phyloP scores from a whole-genome alignment of 805 yeast species.

The Suhomyces prunicola region DNA sequence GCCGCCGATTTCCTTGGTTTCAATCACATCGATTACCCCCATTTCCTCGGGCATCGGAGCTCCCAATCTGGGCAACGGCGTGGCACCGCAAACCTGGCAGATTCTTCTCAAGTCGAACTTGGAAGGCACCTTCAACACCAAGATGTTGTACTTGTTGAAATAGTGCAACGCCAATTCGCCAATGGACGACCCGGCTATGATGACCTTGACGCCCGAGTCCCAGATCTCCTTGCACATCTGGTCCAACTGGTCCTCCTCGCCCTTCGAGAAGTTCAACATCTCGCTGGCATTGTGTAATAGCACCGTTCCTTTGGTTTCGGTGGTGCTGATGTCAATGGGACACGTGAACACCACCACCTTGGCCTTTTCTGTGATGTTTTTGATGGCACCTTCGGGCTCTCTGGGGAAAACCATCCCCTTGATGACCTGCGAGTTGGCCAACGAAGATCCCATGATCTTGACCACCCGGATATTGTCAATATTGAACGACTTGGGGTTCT shows the following conservation, averaged over 20 bases:
- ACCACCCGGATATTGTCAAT: slow-evolving; percentile 94
- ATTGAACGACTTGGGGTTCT: slow-evolving; percentile 65
- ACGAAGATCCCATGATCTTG: slow-evolving; percentile 89
- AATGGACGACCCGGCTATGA: slow-evolving; percentile 90
- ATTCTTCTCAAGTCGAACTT: slow-evolving; percentile 93
- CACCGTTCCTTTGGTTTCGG: slow-evolving; percentile 99
- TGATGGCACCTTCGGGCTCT: slow-evolving; percentile 91
- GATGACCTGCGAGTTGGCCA: slow-evolving; percentile 70
- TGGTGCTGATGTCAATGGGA: slow-evolving; percentile 90
- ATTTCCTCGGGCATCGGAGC: slow-evolving; percentile 94
- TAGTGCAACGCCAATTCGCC: slow-evolving; percentile 94
- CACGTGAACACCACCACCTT: slow-evolving; percentile 92
- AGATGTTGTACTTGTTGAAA: slow-evolving; percentile 77
- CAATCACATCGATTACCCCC: slow-evolving; percentile 84
- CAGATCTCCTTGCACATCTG: slow-evolving; percentile 75
- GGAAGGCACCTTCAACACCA: slow-evolving; percentile 86
- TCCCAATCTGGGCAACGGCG: slow-evolving; percentile 90
- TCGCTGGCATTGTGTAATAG: slow-evolving; percentile 93
- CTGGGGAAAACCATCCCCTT: slow-evolving; percentile 98
- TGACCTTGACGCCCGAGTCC: slow-evolving; percentile 82
- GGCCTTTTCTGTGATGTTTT: slow-evolving; percentile 55
- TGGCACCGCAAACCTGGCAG: slow-evolving; percentile 95
- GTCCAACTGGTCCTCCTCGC: slow-evolving; percentile 93
- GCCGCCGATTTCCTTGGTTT: slow-evolving; percentile 93
- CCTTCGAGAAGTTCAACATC: slow-evolving; percentile 93